Conservation (phyloP, 116 monocot genomes). For the Thalassia testudinum region DNA sequence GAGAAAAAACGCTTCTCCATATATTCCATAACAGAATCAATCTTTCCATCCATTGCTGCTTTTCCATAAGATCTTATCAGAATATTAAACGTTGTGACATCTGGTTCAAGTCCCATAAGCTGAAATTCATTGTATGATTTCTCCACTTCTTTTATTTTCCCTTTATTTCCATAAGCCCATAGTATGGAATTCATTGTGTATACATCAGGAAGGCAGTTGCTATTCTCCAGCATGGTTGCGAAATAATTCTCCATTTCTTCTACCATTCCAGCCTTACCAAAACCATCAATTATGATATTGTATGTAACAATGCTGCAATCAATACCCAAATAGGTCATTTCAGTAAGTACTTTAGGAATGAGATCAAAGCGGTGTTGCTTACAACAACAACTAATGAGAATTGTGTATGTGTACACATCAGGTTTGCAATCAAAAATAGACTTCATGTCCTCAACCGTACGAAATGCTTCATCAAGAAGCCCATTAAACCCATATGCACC, state of each 20-base stretch:
- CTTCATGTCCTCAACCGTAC: slow-evolving; percentile 77
- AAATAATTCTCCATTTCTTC: slow-evolving; percentile 65
- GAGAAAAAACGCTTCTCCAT: slow-evolving; percentile 74
- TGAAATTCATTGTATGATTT: slow-evolving; percentile 64
- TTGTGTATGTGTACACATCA: slow-evolving; percentile 65
- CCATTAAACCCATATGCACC: slow-evolving; percentile 63
- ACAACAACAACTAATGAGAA: slow-evolving; percentile 57
- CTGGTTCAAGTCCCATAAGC: slow-evolving; percentile 68
- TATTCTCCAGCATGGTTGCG: slow-evolving; percentile 55
- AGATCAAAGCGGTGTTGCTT: slow-evolving; percentile 49
- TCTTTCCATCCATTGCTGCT: slow-evolving; percentile 40
- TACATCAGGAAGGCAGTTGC: slow-evolving; percentile 48
- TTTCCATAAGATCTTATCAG: slow-evolving; percentile 85
- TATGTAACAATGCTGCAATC: slow-evolving; percentile 52
- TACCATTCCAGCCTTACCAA: slow-evolving; percentile 73
- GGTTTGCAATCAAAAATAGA: slow-evolving; percentile 61
- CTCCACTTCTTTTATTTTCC: slow-evolving; percentile 57
- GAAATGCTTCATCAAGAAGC: slow-evolving; percentile 46
- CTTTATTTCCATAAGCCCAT: slow-evolving; percentile 51
- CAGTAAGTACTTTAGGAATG: slow-evolving; percentile 38
- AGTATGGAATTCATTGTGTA: slow-evolving; percentile 75
- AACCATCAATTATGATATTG: slow-evolving; percentile 84
- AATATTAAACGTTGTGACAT: slow-evolving; percentile 73
- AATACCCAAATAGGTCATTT: slow-evolving; percentile 76
- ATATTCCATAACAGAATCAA: slow-evolving; percentile 42